phyloP scores from a whole-genome alignment of 2,329 filamentous ascomycete species.

The Fusarium mundagurra region DNA sequence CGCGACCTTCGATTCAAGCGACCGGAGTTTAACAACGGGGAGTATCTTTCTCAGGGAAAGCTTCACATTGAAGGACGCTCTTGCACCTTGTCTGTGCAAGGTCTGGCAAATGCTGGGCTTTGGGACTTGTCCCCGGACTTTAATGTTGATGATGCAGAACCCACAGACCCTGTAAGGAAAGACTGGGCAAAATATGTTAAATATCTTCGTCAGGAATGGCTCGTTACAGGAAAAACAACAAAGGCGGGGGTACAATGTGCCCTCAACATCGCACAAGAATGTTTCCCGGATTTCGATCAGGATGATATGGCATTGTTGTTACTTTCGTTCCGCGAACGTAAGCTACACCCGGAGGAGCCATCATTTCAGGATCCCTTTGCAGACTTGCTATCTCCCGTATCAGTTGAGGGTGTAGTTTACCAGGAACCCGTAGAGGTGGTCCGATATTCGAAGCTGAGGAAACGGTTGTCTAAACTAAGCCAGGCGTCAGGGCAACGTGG shows the following conservation, averaged over 20 bases:
- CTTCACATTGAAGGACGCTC: neutral
- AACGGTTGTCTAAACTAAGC: fast-evolving
- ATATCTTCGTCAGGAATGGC: too few relatives aligned
- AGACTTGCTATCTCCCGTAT: too few relatives aligned
- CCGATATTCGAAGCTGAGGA: neutral
- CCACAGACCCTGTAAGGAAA: too few relatives aligned
- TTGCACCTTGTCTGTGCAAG: fast-evolving
- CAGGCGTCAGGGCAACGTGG: neutral
- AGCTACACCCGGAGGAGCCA: fast-evolving
- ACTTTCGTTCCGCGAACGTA: neutral
- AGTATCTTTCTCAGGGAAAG: neutral
- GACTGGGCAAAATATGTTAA: too few relatives aligned
- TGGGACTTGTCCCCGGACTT: neutral
- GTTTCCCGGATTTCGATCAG: neutral
- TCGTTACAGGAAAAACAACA: neutral
- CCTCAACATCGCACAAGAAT: fast-evolving
- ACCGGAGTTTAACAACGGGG: neutral
- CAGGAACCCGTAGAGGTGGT: neutral
- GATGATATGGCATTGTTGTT: neutral
- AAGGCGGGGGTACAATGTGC: fast-evolving
- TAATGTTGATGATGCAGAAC: neutral
- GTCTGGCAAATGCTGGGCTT: fast-evolving
- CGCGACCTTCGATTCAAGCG: neutral
- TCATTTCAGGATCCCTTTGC: neutral
- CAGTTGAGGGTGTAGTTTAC: fast-evolving